Evolutionary conservation across 306 rosid species (phyloP).

Genomic region (Gillenia trifoliata): DNA sequence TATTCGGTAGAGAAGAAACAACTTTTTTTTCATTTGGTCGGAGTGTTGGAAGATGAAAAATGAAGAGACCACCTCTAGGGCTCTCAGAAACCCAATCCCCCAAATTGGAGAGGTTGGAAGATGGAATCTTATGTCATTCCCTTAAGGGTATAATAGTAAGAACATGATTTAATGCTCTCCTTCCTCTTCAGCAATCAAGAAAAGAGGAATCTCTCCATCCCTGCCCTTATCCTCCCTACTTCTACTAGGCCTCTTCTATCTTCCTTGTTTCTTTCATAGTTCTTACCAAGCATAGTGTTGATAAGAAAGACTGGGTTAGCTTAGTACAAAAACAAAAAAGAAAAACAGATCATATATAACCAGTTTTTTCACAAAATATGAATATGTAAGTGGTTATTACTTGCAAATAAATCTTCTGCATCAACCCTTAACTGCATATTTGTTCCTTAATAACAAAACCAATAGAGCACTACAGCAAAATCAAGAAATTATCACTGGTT

Average conservation of each 20-base stretch:
- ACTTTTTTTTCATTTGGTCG: background rate
- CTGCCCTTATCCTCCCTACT: too few species aligned
- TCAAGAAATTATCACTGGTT: background rate
- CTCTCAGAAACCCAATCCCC: background rate
- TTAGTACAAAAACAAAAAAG: background rate
- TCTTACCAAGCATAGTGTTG: too few species aligned
- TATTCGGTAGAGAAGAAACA: background rate
- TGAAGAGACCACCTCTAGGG: background rate
- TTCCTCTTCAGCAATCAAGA: background rate
- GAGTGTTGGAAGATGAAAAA: background rate
- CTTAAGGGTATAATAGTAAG: background rate
- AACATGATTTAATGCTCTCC: background rate
- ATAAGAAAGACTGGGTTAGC: too few species aligned
- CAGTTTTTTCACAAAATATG: background rate
- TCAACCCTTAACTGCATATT: background rate
- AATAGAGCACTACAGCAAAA: background rate
- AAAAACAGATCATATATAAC: background rate
- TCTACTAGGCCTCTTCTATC: too few species aligned
- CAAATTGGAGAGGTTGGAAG: background rate
- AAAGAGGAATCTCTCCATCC: background rate
- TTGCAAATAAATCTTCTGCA: background rate
- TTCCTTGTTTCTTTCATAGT: too few species aligned
- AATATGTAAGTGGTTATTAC: background rate
- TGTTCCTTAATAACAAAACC: background rate
- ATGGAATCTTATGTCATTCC: background rate